Base-by-base conservation (phyloP, 495 filamentous ascomycete genomes). In the Niebla homalea region DNA sequence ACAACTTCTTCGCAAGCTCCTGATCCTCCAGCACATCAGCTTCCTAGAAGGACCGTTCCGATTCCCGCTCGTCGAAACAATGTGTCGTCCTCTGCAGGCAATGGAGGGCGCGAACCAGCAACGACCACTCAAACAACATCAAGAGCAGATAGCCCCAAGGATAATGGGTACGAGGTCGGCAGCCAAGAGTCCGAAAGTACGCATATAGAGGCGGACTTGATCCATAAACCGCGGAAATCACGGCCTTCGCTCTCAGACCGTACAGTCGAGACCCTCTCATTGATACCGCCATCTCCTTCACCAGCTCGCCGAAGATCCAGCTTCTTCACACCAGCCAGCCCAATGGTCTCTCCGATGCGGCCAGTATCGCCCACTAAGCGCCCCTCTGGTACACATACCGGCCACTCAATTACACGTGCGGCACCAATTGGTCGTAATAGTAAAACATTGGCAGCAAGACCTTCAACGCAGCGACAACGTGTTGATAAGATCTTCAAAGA, bases 211-310 rank as follows among this genome's bases (percentile, higher is more conserved):
- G 14, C 2, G 26, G n/a, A 12, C 22, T 10, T 2, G 14, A 10
- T 4, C 14, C n/a, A 20, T 15, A 11, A 10, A 23, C 20, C 36
- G 55, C 43, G 47, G 21, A 52, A 50, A 23, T 46, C 59, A 18
- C 54, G 64, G 23, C 75, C 78, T 20, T 85, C 82, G 1, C 63
- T 87, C 20, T 81, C 79, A 14, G 83, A 87, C 44, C 67, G 83
- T 37, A 83, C 83, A 11, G 77, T 83, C 32, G 80, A 84, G 53
- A 83, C 79, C 0, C 62, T 87, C 12, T 69, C 81, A 25, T 69
- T 73, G 42, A 71, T 85, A 19, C 77, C 82, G 3, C 71, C 79
- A 2, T 83, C 83, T 16, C 83, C 83, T 7, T 74, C 70, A 2
- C 65, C 75, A n/a, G 60, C 62, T 10, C 67, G 71, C 51, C 65